Evolutionary conservation across 2,329 filamentous ascomycete species (phyloP).

Genomic region (Xylaria arbuscula): DNA sequence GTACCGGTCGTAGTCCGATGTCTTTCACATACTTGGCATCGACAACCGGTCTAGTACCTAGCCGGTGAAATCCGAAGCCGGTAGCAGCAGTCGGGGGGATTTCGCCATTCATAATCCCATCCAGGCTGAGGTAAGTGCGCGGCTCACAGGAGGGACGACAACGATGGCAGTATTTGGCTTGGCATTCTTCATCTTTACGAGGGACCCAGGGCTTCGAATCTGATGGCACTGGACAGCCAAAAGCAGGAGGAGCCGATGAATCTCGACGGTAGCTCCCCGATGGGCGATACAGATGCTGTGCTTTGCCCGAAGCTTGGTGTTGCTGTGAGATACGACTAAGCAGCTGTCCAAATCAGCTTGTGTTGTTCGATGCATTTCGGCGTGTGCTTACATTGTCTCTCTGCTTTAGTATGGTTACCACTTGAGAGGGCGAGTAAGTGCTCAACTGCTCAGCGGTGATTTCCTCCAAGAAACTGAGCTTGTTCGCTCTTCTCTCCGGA

Average conservation of each 20-base stretch:
- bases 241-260: constrained; percentile 36
- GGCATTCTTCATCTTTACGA: constrained; percentile 57
- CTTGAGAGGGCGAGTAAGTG: constrained; percentile 60
- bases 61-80: constrained; percentile 64
- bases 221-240: constrained; percentile 27
- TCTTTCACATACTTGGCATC: constrained; percentile 54
- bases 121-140: constrained; percentile 62
- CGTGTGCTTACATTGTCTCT: constrained; percentile 58
- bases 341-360: constrained; percentile 46
- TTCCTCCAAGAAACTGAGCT: constrained; percentile 59
- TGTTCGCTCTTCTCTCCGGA: constrained; percentile 56
- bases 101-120: constrained; percentile 62
- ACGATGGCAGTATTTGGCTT: constrained; percentile 60
- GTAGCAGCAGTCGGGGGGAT: constrained; percentile 61
- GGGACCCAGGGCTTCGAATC: constrained; percentile 55
- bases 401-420: constrained; percentile 61
- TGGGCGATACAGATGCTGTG: constrained; percentile 36
- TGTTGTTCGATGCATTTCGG: not conserved
- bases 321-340: constrained; percentile 46
- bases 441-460: constrained; percentile 56
- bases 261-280: constrained; percentile 27
- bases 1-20: constrained; percentile 55
- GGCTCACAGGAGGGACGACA: constrained; percentile 60
- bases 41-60: constrained; percentile 57
- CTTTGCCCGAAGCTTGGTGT: constrained; percentile 4